A percentile compares a stretch with the other conserved stretches of the same genome.
Evolutionary conservation across 306 rosid species (phyloP).

Genomic region (Gleditsia sinensis): DNA sequence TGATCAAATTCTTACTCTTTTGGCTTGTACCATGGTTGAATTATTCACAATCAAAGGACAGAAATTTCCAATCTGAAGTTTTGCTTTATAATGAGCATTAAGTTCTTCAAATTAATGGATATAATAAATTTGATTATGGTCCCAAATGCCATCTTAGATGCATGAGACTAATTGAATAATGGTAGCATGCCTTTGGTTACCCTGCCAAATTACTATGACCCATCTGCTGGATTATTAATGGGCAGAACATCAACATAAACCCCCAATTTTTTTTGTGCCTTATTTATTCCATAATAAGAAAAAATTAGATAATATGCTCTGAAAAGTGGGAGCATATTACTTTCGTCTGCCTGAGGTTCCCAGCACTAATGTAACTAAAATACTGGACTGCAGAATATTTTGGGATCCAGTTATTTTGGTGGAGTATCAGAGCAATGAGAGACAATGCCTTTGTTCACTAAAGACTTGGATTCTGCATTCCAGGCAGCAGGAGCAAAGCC

Average conservation of each 20-base stretch:
- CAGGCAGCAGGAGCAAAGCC: conserved; percentile 75
- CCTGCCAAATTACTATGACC: conserved; percentile 11
- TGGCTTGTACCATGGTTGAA: conserved; percentile 3
- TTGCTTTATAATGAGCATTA: not conserved
- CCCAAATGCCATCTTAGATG: conserved; percentile 5
- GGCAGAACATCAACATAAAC: conserved; percentile 1
- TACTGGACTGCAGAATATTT: conserved; percentile 43
- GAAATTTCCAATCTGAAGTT: not conserved
- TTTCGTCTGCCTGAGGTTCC: conserved; percentile 9
- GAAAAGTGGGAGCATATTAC: not conserved
- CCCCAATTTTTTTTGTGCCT: conserved; percentile 3
- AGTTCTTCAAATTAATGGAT: conserved; percentile 18
- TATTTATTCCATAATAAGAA: not conserved
- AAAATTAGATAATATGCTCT: not conserved
- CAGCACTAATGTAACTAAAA: conserved; percentile 29
- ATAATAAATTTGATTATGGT: conserved; percentile 1
- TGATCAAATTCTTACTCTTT: conserved; percentile 8
- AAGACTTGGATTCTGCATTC: conserved; percentile 77
- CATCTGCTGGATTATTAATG: conserved; percentile 7
- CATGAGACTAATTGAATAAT: conserved; percentile 25
- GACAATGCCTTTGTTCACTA: conserved; percentile 65
- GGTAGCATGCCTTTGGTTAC: conserved; percentile 19
- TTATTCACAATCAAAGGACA: not conserved
- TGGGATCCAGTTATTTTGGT: conserved; percentile 21
- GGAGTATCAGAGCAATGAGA: conserved; percentile 46